Evolutionary conservation across 495 filamentous ascomycete genomes (phyloP).

Genomic region (Oidiodendron maius): DNA sequence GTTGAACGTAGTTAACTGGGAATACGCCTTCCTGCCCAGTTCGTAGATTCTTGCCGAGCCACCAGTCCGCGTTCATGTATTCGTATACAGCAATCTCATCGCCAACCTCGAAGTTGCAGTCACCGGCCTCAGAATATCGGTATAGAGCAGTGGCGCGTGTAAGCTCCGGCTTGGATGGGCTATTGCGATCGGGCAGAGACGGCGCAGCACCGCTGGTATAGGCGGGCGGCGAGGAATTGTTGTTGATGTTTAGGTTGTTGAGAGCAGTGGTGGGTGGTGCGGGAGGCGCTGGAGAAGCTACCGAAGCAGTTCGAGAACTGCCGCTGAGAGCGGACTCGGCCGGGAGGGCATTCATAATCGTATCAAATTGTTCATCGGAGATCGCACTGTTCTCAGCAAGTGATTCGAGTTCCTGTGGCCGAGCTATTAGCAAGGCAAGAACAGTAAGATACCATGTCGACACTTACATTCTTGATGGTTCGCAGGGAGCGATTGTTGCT

Average conservation of each 20-base stretch:
- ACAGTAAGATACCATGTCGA: not conserved
- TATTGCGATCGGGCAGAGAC: slow-evolving; percentile 42
- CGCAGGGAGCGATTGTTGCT: slow-evolving; percentile 74
- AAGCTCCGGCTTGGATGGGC: slow-evolving; percentile 52
- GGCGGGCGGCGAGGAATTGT: slow-evolving; percentile 43
- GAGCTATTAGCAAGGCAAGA: slow-evolving; percentile 12
- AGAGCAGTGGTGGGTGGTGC: slow-evolving; percentile 25
- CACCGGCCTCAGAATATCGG: slow-evolving; percentile 75
- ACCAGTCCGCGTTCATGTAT: slow-evolving; percentile 96
- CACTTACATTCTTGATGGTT: slow-evolving; percentile 72
- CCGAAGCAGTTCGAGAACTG: not conserved
- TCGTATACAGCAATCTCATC: slow-evolving; percentile 75
- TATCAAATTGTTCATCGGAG: slow-evolving; percentile 59
- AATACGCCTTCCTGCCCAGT: slow-evolving; percentile 86
- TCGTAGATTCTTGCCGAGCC: slow-evolving; percentile 77
- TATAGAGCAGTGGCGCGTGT: slow-evolving; percentile 76
- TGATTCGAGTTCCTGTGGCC: slow-evolving; percentile 80
- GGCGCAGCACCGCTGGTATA: slow-evolving; percentile 42
- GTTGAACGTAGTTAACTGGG: slow-evolving; percentile 78
- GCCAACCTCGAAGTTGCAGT: slow-evolving; percentile 67
- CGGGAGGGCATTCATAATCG: slow-evolving; percentile 69
- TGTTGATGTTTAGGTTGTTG: slow-evolving; percentile 27
- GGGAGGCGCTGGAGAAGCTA: slow-evolving; percentile 7
- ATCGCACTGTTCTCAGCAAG: slow-evolving; percentile 76
- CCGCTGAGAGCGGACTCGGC: slow-evolving; percentile 51